Evolutionary conservation across 768 basidiomycete species (phyloP).

Genomic region (Mycena capillaripes): DNA sequence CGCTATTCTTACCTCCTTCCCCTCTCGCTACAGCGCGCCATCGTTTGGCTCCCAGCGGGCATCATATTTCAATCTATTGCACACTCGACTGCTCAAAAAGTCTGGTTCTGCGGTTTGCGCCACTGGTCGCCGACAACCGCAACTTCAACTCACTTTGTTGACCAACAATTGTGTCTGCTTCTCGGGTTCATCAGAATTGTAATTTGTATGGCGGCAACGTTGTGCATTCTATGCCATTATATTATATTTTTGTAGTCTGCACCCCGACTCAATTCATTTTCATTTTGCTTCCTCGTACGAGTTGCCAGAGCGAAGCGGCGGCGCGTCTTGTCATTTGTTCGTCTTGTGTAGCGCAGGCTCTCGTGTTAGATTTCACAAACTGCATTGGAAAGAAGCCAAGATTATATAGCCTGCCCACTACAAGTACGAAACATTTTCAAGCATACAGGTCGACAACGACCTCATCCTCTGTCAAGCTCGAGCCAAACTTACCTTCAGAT

Average conservation of each 20-base stretch:
- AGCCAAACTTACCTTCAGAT: too few relatives aligned
- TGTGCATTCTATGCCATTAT: constrained; percentile 7
- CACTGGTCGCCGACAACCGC: neutral
- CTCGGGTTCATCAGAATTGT: constrained; percentile 7
- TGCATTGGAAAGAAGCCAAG: too few relatives aligned
- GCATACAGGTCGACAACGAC: too few relatives aligned
- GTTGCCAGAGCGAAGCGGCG: too few relatives aligned
- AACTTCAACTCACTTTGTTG: neutral
- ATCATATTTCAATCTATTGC: neutral
- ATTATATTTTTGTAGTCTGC: constrained; percentile 1
- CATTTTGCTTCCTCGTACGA: neutral
- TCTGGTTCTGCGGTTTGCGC: neutral
- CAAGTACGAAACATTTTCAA: too few relatives aligned
- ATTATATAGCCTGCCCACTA: too few relatives aligned
- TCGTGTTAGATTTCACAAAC: too few relatives aligned
- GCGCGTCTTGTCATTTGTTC: too few relatives aligned
- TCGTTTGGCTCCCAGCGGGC: neutral
- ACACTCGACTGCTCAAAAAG: neutral
- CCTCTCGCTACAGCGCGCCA: constrained; percentile 3
- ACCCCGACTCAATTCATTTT: neutral
- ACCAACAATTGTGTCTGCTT: constrained; percentile 4
- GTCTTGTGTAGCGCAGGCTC: too few relatives aligned
- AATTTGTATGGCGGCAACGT: constrained; percentile 8
- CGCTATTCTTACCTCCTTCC: neutral
- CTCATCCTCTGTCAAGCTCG: too few relatives aligned